Base-by-base conservation (phyloP, 139 green algal species). In the Chlamydomonas sp. region DNA sequence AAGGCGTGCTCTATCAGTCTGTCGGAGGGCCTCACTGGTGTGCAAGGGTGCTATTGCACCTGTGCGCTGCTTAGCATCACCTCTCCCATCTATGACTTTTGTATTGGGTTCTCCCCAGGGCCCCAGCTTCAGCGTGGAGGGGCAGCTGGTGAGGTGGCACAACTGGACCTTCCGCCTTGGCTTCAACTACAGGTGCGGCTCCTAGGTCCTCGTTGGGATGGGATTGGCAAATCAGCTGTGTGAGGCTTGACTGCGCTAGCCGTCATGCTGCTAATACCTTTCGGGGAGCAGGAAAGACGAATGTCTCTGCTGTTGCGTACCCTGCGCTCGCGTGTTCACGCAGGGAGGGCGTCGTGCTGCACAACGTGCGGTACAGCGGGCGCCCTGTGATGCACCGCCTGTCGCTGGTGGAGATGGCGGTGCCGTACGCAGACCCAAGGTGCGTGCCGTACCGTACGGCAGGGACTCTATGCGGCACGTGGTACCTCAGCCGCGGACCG, bases 301-400 rank as follows among this genome's bases (percentile, higher is more conserved):
- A 49, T 49, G 31, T 49, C 31, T 49, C 31, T 49, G 31, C 31
- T 49, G 31, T 49, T 49, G 31, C 31, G 31, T 49, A 49, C 31
- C 31, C 31, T 49, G 31, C 31, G 31, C 31, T 49, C 31, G 31
- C 31, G 31, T 49, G 10, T 18, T 5, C 15, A 4, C 14, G 15
- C 76, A 85, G 96, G 15, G 96, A 98, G 90, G 96, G 96, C 20
- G 90, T 98, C 49, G 95, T 98, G 74, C 91, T 98, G 49, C 92
- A 98, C 88, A 63, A 93, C 68, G 60, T 97, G 6, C 76, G 77
- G 20, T 96, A 95, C 72, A 62, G 79, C 14, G 20, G 90, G 82
- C 88, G 95, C 57, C 92, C 95, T 3, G 87, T 98, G 1, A 80
- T 96, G 63, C 87, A 97, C 87, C 89, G 96, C 4, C 74, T 92